These are phyloP conservation scores for Pinus taeda DNA, from an alignment of 75 land plant species.

Conservation along the genomic window DNA sequence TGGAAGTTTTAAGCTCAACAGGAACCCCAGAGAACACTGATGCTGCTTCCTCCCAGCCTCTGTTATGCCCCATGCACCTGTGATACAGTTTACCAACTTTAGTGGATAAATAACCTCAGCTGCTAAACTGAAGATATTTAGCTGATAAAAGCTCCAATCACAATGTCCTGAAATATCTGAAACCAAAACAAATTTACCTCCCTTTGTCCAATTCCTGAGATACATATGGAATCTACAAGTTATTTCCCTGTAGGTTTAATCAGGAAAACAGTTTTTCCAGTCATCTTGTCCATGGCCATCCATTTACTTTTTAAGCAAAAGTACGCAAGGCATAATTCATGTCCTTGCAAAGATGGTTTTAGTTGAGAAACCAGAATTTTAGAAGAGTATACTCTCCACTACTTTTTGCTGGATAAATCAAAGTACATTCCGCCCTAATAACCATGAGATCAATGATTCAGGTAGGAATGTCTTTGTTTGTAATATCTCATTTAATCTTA, in stretches of 20 bases:
- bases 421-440: background rate
- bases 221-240: background rate
- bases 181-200: background rate
- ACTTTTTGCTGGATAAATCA: background rate
- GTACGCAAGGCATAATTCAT: background rate
- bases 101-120: background rate
- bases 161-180: background rate
- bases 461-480: too few relatives aligned
- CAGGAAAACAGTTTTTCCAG: background rate
- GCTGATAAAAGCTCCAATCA: background rate
- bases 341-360: background rate
- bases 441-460: too few relatives aligned
- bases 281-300: background rate
- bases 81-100: background rate
- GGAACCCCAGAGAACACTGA: conserved; percentile 70
- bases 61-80: conserved; percentile 99
- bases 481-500: too few relatives aligned
- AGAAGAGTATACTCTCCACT: background rate
- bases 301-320: background rate
- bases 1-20: conserved; percentile 86
- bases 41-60: conserved; percentile 99
- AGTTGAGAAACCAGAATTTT: background rate
- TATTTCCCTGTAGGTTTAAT: background rate
- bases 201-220: background rate
- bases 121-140: background rate